Evolutionary conservation across 306 rosid genomes (phyloP).

Genomic region (Alnus rubra): DNA sequence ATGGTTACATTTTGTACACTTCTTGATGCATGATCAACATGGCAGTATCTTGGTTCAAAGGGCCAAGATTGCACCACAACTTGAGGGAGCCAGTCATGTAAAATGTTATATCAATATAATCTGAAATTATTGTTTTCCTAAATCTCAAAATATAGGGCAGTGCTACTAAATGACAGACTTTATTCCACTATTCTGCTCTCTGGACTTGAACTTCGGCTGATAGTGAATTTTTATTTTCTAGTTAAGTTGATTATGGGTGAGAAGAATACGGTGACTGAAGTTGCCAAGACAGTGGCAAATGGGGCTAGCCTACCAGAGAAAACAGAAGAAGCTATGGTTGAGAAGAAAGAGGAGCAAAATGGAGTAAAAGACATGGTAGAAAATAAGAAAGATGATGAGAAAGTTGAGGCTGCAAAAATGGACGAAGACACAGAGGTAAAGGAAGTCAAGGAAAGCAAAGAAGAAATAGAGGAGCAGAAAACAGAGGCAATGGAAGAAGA

Average conservation of each 20-base stretch:
- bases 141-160: background rate
- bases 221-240: slow-evolving; percentile 14
- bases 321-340: slow-evolving; percentile 23
- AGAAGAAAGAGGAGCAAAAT: slow-evolving; percentile 45
- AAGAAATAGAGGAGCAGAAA: slow-evolving; percentile 39
- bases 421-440: slow-evolving; percentile 35
- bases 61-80: background rate
- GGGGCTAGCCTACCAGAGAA: slow-evolving; percentile 44
- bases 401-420: slow-evolving; percentile 38
- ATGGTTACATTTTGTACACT: background rate
- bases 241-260: slow-evolving; percentile 60
- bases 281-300: slow-evolving; percentile 42
- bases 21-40: background rate
- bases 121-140: background rate
- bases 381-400: slow-evolving; percentile 33
- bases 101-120: background rate
- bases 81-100: background rate
- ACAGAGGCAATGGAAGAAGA: slow-evolving; percentile 49
- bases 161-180: background rate
- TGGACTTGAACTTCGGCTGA: slow-evolving; percentile 8
- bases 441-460: slow-evolving; percentile 21
- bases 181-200: slow-evolving; percentile 3
- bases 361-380: slow-evolving; percentile 49
- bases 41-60: background rate
- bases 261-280: slow-evolving; percentile 46